Percentiles rank a stretch among this genome's conserved stretches.
Conservation (phyloP, 441 rosid species). For the Adansonia rubrostipa region DNA sequence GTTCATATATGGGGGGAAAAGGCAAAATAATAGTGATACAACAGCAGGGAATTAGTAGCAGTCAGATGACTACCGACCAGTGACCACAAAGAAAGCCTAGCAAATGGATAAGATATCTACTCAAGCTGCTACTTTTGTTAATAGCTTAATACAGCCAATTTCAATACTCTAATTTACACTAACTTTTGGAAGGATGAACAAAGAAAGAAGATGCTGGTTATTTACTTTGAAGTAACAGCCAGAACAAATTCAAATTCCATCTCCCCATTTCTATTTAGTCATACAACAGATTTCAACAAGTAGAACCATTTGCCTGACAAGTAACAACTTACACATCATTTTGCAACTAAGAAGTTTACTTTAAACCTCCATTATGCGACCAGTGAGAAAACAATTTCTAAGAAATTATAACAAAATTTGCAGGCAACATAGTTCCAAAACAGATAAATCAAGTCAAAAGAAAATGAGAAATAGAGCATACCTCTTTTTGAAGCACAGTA, state of each 20-base stretch:
- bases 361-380: background rate
- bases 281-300: background rate
- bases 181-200: background rate
- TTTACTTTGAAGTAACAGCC: background rate
- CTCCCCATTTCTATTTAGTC: background rate
- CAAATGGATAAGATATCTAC: background rate
- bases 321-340: conserved; percentile 11
- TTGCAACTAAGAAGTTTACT: background rate
- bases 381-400: background rate
- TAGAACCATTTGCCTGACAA: conserved; percentile 6
- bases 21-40: background rate
- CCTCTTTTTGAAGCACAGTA: conserved; percentile 93
- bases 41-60: background rate
- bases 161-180: background rate
- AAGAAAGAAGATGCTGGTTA: background rate
- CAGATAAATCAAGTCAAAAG: conserved; percentile 19
- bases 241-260: conserved; percentile 15
- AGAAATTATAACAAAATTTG: background rate
- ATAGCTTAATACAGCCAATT: background rate
- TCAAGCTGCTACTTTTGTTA: background rate
- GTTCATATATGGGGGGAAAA: background rate
- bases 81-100: background rate
- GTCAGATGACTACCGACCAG: no score
- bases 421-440: conserved; percentile 1
- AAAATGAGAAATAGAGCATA: conserved; percentile 30